Evolutionary conservation across 2,329 filamentous ascomycete species (phyloP).

Genomic region (Colletotrichum spinosum): DNA sequence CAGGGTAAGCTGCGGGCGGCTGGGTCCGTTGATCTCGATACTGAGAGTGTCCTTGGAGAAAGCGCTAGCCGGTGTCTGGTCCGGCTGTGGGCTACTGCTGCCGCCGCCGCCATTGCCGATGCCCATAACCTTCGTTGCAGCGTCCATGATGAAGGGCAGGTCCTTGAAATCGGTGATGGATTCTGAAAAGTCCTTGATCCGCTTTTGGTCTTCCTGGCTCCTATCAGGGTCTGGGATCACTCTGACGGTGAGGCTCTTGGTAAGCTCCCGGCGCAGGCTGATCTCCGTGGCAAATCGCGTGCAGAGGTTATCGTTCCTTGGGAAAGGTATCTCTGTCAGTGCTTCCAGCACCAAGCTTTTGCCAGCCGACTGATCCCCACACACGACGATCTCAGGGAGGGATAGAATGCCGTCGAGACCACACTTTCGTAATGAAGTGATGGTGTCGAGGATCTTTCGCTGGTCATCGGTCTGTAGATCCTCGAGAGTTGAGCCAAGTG

Average conservation of each 20-base stretch:
- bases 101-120: conserved; percentile 44
- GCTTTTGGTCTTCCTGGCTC: conserved; percentile 41
- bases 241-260: conserved; percentile 49
- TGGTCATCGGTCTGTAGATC: conserved; percentile 43
- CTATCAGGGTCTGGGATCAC: conserved; percentile 50
- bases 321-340: conserved; percentile 71
- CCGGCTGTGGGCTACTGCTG: conserved; percentile 34
- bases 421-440: conserved; percentile 52
- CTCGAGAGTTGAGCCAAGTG: conserved; percentile 5
- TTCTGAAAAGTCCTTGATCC: conserved; percentile 43
- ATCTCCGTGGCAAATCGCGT: conserved; percentile 74
- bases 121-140: conserved; percentile 62
- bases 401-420: conserved; percentile 52
- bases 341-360: conserved; percentile 76
- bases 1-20: conserved; percentile 64
- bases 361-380: conserved; percentile 71
- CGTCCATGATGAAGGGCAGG: conserved; percentile 50
- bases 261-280: conserved; percentile 60
- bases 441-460: conserved; percentile 51
- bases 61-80: conserved; percentile 32
- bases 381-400: conserved; percentile 65
- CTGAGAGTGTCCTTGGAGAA: conserved; percentile 61
- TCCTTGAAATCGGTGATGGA: conserved; percentile 39
- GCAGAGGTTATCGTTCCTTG: conserved; percentile 67
- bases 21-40: conserved; percentile 60